Percentiles rank a stretch among this genome's conserved stretches.
phyloP scores from a whole-genome alignment of 257 asterid species.

The Verbena officinalis region DNA sequence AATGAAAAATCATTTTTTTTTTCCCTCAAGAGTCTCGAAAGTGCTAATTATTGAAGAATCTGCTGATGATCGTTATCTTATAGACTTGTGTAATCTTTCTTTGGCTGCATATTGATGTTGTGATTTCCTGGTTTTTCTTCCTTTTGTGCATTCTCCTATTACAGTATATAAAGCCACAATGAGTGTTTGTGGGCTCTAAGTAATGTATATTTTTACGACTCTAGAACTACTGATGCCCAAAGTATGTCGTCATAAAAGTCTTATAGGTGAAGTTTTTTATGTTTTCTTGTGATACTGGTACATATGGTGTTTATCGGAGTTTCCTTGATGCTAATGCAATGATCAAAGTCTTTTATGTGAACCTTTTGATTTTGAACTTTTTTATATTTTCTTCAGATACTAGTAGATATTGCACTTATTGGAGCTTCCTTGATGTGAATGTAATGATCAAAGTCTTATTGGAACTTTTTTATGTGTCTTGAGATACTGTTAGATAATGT shows the following conservation, averaged over 20 bases:
- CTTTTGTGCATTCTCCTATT: not conserved
- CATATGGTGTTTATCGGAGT: no score
- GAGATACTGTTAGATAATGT: not conserved
- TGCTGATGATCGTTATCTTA: not conserved
- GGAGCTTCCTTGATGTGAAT: no score
- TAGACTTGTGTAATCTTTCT: not conserved
- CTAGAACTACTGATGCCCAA: not conserved
- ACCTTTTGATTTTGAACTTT: no score
- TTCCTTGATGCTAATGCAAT: no score
- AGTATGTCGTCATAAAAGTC: not conserved
- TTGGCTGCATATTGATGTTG: not conserved
- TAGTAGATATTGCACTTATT: no score
- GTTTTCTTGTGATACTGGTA: not conserved
- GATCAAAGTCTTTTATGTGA: no score
- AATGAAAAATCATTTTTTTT: not conserved
- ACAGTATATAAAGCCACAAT: not conserved
- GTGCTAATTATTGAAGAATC: not conserved
- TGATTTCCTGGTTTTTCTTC: not conserved
- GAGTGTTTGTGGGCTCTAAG: not conserved
- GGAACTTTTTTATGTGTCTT: not conserved
- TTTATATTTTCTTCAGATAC: not conserved
- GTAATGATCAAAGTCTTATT: not conserved
- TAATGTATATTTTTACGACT: not conserved
- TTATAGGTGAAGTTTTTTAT: not conserved
- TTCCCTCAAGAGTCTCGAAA: not conserved